Evolutionary conservation across 495 filamentous ascomycete genomes (phyloP).

Genomic region (Neurospora tetraspora): DNA sequence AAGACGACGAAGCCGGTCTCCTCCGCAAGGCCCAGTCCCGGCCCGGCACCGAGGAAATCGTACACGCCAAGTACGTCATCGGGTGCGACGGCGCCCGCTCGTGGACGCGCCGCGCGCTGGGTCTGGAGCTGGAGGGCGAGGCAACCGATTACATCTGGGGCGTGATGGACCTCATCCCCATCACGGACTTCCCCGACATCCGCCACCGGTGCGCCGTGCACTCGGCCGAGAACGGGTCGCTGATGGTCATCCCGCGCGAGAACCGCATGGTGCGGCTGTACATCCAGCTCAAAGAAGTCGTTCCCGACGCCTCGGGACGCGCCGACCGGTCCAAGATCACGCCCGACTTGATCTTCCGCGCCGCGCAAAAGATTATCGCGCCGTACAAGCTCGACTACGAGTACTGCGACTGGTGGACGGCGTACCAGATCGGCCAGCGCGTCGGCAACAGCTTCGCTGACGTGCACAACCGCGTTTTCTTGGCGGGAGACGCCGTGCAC

Average conservation of each 20-base stretch:
- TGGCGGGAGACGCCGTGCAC: constrained; percentile 55
- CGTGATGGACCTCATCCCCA: constrained; percentile 55
- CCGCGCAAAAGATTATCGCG: constrained; percentile 48
- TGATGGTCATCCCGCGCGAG: constrained; percentile 66
- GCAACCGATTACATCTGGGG: constrained; percentile 58
- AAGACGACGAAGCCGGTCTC: constrained; percentile 43
- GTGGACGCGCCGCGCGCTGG: constrained; percentile 49
- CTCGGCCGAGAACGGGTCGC: constrained; percentile 50
- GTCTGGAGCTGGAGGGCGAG: constrained; percentile 45
- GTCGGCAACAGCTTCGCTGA: constrained; percentile 51
- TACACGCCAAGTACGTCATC: constrained; percentile 56
- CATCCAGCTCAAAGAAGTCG: constrained; percentile 52
- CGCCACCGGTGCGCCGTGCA: constrained; percentile 61
- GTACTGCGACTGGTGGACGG: constrained; percentile 45
- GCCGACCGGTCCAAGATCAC: constrained; percentile 52
- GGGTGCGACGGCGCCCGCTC: constrained; percentile 61
- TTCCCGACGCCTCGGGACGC: constrained; percentile 22
- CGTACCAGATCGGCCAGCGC: constrained; percentile 55
- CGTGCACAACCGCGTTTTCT: constrained; percentile 48
- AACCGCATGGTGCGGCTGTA: constrained; percentile 57
- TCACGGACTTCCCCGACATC: constrained; percentile 66
- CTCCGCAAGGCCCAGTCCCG: constrained; percentile 22
- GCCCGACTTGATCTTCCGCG: constrained; percentile 46
- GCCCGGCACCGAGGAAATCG: constrained; percentile 24
- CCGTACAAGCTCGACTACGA: constrained; percentile 54